These are phyloP conservation scores for Tetracladium marchalianum DNA, from an alignment of 495 filamentous ascomycete species.

Conservation along the genomic window DNA sequence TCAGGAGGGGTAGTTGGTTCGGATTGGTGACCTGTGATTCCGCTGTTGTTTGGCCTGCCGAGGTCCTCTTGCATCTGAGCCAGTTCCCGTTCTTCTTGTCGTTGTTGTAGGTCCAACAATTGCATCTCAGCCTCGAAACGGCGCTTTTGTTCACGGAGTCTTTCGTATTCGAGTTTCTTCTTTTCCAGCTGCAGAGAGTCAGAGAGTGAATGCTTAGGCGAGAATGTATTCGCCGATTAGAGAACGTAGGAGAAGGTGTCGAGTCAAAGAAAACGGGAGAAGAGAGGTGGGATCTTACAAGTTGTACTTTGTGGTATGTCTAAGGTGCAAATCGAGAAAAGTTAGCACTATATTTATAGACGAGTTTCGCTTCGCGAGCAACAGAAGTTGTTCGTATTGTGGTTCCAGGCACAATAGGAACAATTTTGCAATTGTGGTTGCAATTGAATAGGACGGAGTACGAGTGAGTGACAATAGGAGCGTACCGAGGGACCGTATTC, in stretches of 20 bases:
- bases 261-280: not conserved
- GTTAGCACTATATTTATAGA: conserved; percentile 4
- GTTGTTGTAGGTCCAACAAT: conserved; percentile 71
- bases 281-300: conserved; percentile 24
- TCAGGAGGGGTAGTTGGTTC: conserved; percentile 98
- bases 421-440: not conserved
- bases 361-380: not conserved
- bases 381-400: conserved; percentile 7
- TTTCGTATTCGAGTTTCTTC: conserved; percentile 80
- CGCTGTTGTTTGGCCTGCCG: conserved; percentile 39
- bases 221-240: not conserved
- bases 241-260: not conserved
- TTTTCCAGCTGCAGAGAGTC: conserved; percentile 64
- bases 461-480: conserved; percentile 24
- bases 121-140: conserved; percentile 83
- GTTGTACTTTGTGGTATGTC: conserved; percentile 34
- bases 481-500: conserved; percentile 41
- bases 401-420: conserved; percentile 34
- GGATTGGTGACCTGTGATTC: conserved; percentile 58
- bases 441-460: no score
- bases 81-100: conserved; percentile 71
- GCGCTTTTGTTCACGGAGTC: conserved; percentile 73
- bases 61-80: conserved; percentile 71
- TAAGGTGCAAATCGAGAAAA: conserved; percentile 6
- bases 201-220: conserved; percentile 5